These are phyloP conservation scores for Russula sp. DNA, from an alignment of 768 basidiomycete species.

Conservation along the genomic window DNA sequence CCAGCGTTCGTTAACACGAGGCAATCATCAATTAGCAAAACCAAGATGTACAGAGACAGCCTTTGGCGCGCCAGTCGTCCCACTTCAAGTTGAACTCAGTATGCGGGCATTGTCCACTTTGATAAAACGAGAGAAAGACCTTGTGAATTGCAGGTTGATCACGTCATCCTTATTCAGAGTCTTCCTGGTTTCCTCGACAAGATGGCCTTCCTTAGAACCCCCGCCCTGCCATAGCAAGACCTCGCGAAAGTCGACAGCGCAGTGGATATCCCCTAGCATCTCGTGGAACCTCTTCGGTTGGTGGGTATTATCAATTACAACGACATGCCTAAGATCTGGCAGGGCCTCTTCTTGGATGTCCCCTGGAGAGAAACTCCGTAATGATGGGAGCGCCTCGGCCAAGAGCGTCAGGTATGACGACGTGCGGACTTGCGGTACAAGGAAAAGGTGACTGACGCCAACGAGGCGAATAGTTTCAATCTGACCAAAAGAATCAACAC, in stretches of 20 bases:
- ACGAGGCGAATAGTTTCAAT: conserved; percentile 56
- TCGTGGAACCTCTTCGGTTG: conserved; percentile 37
- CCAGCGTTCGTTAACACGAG: not conserved
- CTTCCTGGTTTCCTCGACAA: conserved; percentile 39
- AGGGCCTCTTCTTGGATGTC: conserved; percentile 52
- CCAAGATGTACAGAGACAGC: conserved; percentile 62
- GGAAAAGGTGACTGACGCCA: conserved; percentile 61
- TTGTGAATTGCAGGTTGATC: conserved; percentile 82
- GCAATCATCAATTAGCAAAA: not conserved
- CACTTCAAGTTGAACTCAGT: conserved; percentile 38
- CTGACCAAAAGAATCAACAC: conserved; percentile 33
- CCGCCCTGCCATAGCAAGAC: conserved; percentile 63
- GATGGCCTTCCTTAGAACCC: conserved; percentile 33
- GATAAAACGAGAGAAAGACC: conserved; percentile 36
- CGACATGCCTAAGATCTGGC: conserved; percentile 55
- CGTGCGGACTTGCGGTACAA: conserved; percentile 62
- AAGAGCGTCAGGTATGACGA: conserved; percentile 62
- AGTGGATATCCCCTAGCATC: conserved; percentile 38
- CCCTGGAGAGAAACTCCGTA: conserved; percentile 45
- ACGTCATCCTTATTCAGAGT: conserved; percentile 57
- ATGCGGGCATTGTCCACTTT: conserved; percentile 1
- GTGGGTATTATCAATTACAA: conserved; percentile 60
- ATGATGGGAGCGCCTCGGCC: conserved; percentile 48
- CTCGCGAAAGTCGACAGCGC: conserved; percentile 67
- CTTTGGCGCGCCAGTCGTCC: conserved; percentile 77